Base-by-base conservation (phyloP, 2,329 filamentous ascomycete genomes). In the Metarhizium guizhouense region DNA sequence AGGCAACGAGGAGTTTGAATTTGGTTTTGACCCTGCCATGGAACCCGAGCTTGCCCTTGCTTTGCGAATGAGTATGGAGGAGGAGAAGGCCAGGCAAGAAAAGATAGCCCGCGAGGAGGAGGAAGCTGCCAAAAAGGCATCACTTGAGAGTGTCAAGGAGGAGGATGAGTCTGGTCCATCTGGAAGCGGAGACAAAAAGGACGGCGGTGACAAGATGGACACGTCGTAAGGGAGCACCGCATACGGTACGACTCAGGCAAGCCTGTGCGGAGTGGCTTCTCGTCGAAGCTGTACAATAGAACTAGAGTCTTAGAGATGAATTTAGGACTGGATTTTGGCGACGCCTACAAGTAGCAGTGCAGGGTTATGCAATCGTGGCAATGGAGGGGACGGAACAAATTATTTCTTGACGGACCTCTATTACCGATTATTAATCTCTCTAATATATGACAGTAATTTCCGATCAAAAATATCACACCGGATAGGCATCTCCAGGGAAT, bases 401-500 rank as follows among this genome's bases (percentile, higher is more conserved):
- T 11, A 40, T 40, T 34, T 7, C 32, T 5, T 8, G 6, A 11
- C 32, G 40, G 40, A 18, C 52, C 13, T 55, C 43, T 36, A 49
- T 53, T 70, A 75, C 68, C 78, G 81, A 65, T 77, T 84, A 66
- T 86, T 87, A 63, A 85, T 79, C 67, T 84, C 82, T 67, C 90
- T 84, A 65, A 96, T 83, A 72, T 92, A 95, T 42, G 85, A 88
- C 61, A 82, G 81, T 61, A 96, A 71, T 71, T 90, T 90, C 64
- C 92, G 80, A 70, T 99, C 94, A 75, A 96, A 99, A 64, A 90
- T 88, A 68, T 97, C 94, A 73, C 94, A 96, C 59, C 94, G 81
- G 54, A 99, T 84, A 6, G 94, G 94, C 92, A 97, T 99, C 75
- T 99, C 94, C 56, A 96, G 79, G 67, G 94, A 92, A 74, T 97